Base-by-base conservation (phyloP, 192 early-diverging fungal genomes). In the Rhizophlyctis rosea region DNA sequence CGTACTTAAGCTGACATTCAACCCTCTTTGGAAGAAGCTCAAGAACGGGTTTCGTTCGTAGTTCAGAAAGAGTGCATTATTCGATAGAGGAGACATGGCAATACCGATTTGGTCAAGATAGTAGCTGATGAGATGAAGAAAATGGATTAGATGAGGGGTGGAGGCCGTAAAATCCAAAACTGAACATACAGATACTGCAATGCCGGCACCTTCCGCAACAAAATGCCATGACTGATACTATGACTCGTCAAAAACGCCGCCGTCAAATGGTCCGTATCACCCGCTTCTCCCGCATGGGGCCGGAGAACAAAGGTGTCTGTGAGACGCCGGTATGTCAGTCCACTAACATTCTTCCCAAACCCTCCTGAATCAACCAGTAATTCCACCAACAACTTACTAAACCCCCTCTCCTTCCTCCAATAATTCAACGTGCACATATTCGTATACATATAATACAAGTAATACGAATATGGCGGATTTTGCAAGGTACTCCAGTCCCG, bases 381-480 rank as follows among this genome's bases (percentile, higher is more conserved):
- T 13, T 33, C 51, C 1, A n/a, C 29, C 32, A 14, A 25, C 36
- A 7, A 77, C 82, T 53, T 81, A 87, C 85, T 94, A 76, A 98
- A 88, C 27, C 81, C 77, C 16, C 93, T 78, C 29, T 71, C 72
- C 54, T 71, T 68, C 50, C 95, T 76, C 81, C 85, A 94, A 21
- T 80, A 75, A 71, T 98, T 98, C 2, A 98, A 67, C 5, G 86
- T 76, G 32, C 79, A 75, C 80, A 95, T 74, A 69, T 95, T 95
- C 33, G 95, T 86, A 78, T 87, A 92, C 75, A 90, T 87, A 70
- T 91, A 94, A 70, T 95, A 98, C 34, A 92, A 67, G 53, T 92
- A 94, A 76, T 98, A 98, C 21, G 88, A 86, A 73, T 98, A 98
- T 5, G 95, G 95, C 62, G 95, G 95, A 71, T 95, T 93, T 59